Percentiles rank a stretch among this genome's conserved stretches.
phyloP scores from a whole-genome alignment of 2,329 filamentous ascomycete species.

The Colletotrichum sp. region DNA sequence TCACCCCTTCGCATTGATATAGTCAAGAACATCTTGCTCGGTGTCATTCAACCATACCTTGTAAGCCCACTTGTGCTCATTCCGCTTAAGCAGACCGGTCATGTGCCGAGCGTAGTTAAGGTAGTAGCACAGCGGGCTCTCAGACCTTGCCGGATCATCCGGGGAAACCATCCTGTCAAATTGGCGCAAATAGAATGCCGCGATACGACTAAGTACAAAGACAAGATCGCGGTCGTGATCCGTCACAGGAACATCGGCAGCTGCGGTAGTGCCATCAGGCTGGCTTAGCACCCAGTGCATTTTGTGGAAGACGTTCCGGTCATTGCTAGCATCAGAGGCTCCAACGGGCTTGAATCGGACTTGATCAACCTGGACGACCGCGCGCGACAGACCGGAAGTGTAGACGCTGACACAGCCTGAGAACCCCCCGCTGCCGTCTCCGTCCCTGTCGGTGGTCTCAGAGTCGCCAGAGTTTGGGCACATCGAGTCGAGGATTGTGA shows the following conservation, averaged over 20 bases:
- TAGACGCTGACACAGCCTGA: conserved; percentile 18
- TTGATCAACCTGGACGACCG: conserved; percentile 24
- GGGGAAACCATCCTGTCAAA: neutral
- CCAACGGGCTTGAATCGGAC: conserved; percentile 22
- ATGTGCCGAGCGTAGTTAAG: conserved; percentile 25
- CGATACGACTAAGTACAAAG: conserved; percentile 24
- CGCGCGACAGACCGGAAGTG: conserved; percentile 1
- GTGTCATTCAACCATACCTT: conserved; percentile 12
- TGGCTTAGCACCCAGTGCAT: neutral
- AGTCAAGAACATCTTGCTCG: neutral
- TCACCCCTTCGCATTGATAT: neutral
- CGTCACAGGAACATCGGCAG: neutral
- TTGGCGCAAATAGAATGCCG: conserved; percentile 26
- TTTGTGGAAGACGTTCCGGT: neutral
- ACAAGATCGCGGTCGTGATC: conserved; percentile 14
- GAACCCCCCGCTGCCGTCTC: neutral
- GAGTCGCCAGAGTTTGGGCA: neutral
- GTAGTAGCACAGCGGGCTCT: conserved; percentile 19
- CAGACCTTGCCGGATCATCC: neutral
- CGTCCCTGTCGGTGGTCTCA: neutral
- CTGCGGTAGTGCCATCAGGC: neutral
- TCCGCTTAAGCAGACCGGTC: neutral
- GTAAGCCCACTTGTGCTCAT: conserved; percentile 22
- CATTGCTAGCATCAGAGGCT: neutral
- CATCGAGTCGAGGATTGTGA: neutral